These are phyloP conservation scores for Inga oerstediana DNA, from an alignment of 306 rosid genomes.

Conservation along the genomic window DNA sequence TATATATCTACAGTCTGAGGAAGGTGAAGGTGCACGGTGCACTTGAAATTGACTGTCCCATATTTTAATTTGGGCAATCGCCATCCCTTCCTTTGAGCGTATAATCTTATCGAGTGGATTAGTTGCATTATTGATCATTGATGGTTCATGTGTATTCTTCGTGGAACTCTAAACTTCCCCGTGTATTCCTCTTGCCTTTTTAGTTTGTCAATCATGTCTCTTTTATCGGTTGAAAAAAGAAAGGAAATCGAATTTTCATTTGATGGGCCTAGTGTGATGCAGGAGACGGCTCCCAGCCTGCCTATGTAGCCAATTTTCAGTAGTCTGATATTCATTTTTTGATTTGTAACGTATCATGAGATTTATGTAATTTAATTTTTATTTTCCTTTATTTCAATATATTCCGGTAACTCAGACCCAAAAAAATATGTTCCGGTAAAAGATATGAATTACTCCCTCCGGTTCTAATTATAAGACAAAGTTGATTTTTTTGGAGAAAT, in stretches of 20 bases:
- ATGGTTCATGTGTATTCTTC: slow-evolving; percentile 4
- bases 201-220: neutral
- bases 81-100: slow-evolving; percentile 16
- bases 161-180: neutral
- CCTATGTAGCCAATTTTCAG: neutral
- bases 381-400: no score
- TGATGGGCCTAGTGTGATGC: neutral
- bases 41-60: slow-evolving; percentile 32
- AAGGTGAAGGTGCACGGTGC: slow-evolving; percentile 21
- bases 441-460: no score
- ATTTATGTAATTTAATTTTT: no score
- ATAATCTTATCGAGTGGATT: slow-evolving; percentile 9
- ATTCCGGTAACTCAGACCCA: no score
- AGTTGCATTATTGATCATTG: neutral
- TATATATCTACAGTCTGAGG: neutral
- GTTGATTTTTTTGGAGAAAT: no score
- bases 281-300: neutral
- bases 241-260: slow-evolving; percentile 1
- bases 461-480: no score
- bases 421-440: no score
- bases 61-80: slow-evolving; percentile 25
- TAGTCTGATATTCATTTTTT: no score
- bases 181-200: neutral
- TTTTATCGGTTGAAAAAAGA: neutral
- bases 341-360: no score